These are phyloP conservation scores for Panaeolus papilionaceus DNA, from an alignment of 768 basidiomycete species.

Conservation along the genomic window DNA sequence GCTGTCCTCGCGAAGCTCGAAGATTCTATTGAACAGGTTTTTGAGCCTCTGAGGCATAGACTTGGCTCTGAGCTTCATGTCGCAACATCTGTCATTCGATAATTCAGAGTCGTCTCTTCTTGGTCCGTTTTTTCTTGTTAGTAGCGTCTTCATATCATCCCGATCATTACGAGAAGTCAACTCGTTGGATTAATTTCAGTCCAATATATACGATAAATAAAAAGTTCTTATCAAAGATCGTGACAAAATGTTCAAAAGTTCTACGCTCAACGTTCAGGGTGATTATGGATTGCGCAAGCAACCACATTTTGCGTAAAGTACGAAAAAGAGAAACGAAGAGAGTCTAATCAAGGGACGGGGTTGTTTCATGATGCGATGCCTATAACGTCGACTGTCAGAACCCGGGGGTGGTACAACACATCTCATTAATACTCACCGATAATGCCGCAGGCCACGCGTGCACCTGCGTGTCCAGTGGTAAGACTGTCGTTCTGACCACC, in stretches of 20 bases:
- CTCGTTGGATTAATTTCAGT: neutral
- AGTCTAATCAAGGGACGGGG: neutral
- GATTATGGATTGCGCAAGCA: neutral
- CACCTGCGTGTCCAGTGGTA: slow-evolving; percentile 82
- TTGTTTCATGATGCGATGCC: neutral
- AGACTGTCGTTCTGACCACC: slow-evolving; percentile 72
- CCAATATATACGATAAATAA: slow-evolving; percentile 5
- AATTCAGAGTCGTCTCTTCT: neutral
- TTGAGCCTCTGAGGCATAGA: neutral
- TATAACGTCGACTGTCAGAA: neutral
- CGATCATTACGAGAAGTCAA: neutral
- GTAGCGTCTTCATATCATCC: neutral
- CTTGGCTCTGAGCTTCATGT: neutral
- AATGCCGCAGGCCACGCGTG: slow-evolving; percentile 79
- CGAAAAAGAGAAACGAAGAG: neutral
- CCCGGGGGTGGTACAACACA: neutral
- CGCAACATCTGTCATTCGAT: neutral
- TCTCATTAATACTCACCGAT: slow-evolving; percentile 53
- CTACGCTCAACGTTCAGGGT: neutral
- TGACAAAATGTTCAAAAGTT: neutral
- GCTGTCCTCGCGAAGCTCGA: neutral
- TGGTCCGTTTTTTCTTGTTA: neutral
- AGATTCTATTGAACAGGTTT: neutral
- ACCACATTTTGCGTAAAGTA: slow-evolving; percentile 4
- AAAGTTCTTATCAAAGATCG: neutral